Evolutionary conservation across 2,329 filamentous ascomycete genomes (phyloP), one percentile per base, ranked within the genome.

Genomic region (Penicillium sp.): DNA sequence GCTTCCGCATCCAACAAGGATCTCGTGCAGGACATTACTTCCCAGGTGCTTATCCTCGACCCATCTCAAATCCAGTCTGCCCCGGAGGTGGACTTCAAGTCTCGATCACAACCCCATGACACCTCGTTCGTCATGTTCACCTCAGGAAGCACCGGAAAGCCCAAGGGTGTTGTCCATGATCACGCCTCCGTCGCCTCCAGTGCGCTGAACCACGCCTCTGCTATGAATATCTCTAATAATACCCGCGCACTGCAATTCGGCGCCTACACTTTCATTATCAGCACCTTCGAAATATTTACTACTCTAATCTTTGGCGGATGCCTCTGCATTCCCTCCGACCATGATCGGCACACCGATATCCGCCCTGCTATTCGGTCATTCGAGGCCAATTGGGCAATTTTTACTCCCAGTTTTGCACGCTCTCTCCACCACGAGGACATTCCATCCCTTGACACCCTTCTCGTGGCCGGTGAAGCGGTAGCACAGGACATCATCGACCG

Each of bases 41-140:
- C 42, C 4, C 42, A 44, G 11, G 27, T 44, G 3, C 27, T 44
- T 11, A 18, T 44, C 6, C 42, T 44, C 13, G 42, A 44, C 29
- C 42, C 42, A 24, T 32, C 42, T 9, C 22, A 32, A 11, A 44
- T 44, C 11, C 42, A 44, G 29, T 31, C 27, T 11, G 10, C 27
- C 14, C 42, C 42, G 6, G 42, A 31, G 24, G 42, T 44, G 7
- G 42, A 29, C 8, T 44, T 44, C 42, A 31, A 6, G 4, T 44
- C 42, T n/a, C 42, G 42, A 16, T 44, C 42, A 44, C 42, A 46
- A n/a, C 79, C 88, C 4, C 81, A 87, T 3, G 90, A 94, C 65
- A 78, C 90, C 9, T 89, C 90, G n/a, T 95, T 95, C 57, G 77
- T 83, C 54, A 81, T 83, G 53, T 84, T 83, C 63, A 84, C 82